Conservation (phyloP, 129 eudicot genomes). For the Flaveria trinervia region DNA sequence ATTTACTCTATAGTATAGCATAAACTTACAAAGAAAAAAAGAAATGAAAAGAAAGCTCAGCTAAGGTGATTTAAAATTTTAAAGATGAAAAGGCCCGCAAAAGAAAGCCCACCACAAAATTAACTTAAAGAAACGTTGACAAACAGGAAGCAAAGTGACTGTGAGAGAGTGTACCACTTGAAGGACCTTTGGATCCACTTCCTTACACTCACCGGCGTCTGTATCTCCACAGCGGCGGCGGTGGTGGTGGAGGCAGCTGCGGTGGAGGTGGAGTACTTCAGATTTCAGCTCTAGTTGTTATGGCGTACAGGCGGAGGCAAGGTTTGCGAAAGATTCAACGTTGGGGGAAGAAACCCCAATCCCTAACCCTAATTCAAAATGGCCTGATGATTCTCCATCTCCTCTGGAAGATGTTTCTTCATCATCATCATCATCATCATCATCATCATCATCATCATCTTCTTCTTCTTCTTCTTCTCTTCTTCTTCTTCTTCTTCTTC, state of each 20-base stretch:
- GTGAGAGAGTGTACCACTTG: no score
- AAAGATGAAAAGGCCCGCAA: no score
- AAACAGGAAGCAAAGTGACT: no score
- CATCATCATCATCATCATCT: no score
- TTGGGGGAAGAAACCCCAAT: slow-evolving; percentile 30
- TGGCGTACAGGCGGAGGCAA: slow-evolving; percentile 71
- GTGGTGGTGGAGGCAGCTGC: neutral
- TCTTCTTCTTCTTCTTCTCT: slow-evolving; percentile 40
- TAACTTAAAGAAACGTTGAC: no score
- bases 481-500: slow-evolving; percentile 37
- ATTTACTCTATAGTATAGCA: no score
- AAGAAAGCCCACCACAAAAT: no score
- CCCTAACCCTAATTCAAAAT: slow-evolving; percentile 22
- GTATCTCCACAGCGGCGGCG: neutral
- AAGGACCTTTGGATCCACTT: no score
- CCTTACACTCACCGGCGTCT: neutral
- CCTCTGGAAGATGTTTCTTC: slow-evolving; percentile 37
- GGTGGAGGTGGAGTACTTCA: neutral
- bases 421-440: slow-evolving; percentile 35
- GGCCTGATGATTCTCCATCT: slow-evolving; percentile 17
- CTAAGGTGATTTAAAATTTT: no score
- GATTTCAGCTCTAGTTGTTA: slow-evolving; percentile 5
- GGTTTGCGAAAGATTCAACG: slow-evolving; percentile 33
- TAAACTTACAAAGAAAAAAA: no score
- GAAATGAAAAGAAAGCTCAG: no score